Evolutionary conservation across 1,284 basidiomycete genomes (phyloP).

Genomic region (Naganishia sp.): DNA sequence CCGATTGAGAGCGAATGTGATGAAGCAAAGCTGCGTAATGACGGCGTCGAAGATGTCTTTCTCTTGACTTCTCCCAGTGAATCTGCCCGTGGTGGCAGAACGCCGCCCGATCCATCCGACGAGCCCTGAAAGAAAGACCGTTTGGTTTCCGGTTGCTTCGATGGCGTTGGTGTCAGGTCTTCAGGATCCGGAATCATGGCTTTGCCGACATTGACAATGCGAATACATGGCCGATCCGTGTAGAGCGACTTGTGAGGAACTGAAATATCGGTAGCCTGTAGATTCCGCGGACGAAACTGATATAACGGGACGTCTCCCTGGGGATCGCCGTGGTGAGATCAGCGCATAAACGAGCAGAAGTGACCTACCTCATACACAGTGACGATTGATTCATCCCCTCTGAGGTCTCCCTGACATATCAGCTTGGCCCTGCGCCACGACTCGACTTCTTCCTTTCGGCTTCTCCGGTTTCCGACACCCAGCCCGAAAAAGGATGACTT

Average conservation of each 20-base stretch:
- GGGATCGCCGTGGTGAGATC: background rate
- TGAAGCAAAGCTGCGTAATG: slow-evolving; percentile 21
- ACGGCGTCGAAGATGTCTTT: slow-evolving; percentile 12
- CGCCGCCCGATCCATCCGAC: background rate
- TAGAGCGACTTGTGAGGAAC: slow-evolving; percentile 21
- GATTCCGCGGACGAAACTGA: slow-evolving; percentile 14
- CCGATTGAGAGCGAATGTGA: slow-evolving; percentile 16
- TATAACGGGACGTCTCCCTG: slow-evolving; percentile 14
- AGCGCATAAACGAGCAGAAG: background rate
- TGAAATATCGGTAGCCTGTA: slow-evolving; percentile 19
- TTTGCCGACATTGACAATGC: slow-evolving; percentile 16
- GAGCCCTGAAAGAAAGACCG: slow-evolving; percentile 8
- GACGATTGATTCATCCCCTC: slow-evolving; percentile 15
- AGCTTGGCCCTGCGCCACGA: slow-evolving; percentile 17
- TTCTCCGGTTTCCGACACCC: slow-evolving; percentile 19
- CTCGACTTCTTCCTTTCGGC: slow-evolving; percentile 21
- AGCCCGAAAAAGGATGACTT: slow-evolving; percentile 22
- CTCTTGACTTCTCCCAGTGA: slow-evolving; percentile 19
- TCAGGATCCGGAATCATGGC: background rate
- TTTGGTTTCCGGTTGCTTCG: slow-evolving; percentile 6
- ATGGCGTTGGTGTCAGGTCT: slow-evolving; percentile 1
- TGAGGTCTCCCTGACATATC: slow-evolving; percentile 17
- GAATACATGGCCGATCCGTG: slow-evolving; percentile 18
- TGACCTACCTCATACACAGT: slow-evolving; percentile 17
- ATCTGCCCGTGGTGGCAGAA: background rate